Evolutionary conservation across 2,329 filamentous ascomycete genomes (phyloP).

Genomic region (Aspergillus neotritici): DNA sequence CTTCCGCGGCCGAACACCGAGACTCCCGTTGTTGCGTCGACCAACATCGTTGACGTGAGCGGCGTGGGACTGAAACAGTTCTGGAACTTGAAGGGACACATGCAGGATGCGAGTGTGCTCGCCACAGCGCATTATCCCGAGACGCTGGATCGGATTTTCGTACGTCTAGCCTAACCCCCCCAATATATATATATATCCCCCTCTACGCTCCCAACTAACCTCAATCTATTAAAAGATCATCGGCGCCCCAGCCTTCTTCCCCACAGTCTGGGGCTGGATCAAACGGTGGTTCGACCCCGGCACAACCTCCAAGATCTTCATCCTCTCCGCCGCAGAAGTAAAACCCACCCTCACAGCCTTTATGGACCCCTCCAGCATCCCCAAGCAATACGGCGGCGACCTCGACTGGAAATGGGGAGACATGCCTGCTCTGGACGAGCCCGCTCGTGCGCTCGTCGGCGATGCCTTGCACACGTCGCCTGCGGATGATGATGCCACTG

Average conservation of each 20-base stretch:
- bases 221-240: conserved; percentile 69
- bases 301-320: conserved; percentile 94
- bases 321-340: conserved; percentile 68
- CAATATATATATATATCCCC: too few relatives aligned
- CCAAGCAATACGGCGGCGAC: conserved; percentile 81
- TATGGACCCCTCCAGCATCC: conserved; percentile 77
- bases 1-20: conserved; percentile 67
- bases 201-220: too few relatives aligned
- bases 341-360: conserved; percentile 71
- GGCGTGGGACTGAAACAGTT: conserved; percentile 87
- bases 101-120: conserved; percentile 84
- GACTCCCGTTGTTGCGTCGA: conserved; percentile 86
- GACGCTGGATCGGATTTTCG: conserved; percentile 76
- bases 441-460: conserved; percentile 30
- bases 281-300: conserved; percentile 94
- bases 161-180: too few relatives aligned
- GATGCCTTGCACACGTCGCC: conserved; percentile 23
- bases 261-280: conserved; percentile 85
- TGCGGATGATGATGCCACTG: conserved; percentile 18
- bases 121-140: conserved; percentile 94
- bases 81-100: conserved; percentile 88
- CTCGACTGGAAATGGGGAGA: conserved; percentile 78
- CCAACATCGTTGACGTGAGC: conserved; percentile 90
- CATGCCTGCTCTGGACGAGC: conserved; percentile 62
- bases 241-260: conserved; percentile 84